phyloP scores from a whole-genome alignment of 2,329 filamentous ascomycete genomes.

The Trichoderma sp. region DNA sequence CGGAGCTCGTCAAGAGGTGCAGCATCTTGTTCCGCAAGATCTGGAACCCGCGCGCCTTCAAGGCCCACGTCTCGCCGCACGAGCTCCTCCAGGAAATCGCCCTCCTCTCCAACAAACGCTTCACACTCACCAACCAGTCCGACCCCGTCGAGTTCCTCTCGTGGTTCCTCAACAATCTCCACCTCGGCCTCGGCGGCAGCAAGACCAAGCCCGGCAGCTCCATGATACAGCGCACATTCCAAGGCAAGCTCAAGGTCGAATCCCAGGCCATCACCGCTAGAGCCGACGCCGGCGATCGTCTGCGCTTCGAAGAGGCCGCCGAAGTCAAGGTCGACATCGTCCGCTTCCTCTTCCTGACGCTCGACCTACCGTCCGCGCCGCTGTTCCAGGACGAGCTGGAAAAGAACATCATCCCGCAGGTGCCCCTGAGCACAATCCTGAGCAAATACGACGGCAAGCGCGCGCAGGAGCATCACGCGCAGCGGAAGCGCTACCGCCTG shows the following conservation, averaged over 20 bases:
- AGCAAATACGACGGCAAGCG: slow-evolving; percentile 88
- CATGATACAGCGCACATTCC: slow-evolving; percentile 89
- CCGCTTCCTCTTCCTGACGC: slow-evolving; percentile 86
- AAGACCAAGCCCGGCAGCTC: slow-evolving; percentile 80
- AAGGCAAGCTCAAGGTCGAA: slow-evolving; percentile 87
- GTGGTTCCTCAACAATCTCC: slow-evolving; percentile 96
- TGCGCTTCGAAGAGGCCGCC: slow-evolving; percentile 89
- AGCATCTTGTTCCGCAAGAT: slow-evolving; percentile 92
- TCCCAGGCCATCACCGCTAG: slow-evolving; percentile 91
- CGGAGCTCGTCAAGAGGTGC: slow-evolving; percentile 84
- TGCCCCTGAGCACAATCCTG: slow-evolving; percentile 77
- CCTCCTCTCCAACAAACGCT: slow-evolving; percentile 84
- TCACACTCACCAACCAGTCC: slow-evolving; percentile 84
- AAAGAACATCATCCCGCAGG: slow-evolving; percentile 93
- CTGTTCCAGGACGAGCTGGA: slow-evolving; percentile 95
- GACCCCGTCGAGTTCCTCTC: slow-evolving; percentile 95
- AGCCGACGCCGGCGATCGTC: slow-evolving; percentile 78
- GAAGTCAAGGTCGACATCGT: slow-evolving; percentile 72
- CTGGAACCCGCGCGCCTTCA: slow-evolving; percentile 96
- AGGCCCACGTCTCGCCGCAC: slow-evolving; percentile 93
- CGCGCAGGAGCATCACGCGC: slow-evolving; percentile 83
- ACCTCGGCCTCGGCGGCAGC: slow-evolving; percentile 84
- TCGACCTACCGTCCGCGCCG: slow-evolving; percentile 87
- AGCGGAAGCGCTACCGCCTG: slow-evolving; percentile 83
- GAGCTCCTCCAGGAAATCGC: slow-evolving; percentile 95